Base-by-base conservation (phyloP, 2,329 filamentous ascomycete species). In the Hypomyces rosellus region DNA sequence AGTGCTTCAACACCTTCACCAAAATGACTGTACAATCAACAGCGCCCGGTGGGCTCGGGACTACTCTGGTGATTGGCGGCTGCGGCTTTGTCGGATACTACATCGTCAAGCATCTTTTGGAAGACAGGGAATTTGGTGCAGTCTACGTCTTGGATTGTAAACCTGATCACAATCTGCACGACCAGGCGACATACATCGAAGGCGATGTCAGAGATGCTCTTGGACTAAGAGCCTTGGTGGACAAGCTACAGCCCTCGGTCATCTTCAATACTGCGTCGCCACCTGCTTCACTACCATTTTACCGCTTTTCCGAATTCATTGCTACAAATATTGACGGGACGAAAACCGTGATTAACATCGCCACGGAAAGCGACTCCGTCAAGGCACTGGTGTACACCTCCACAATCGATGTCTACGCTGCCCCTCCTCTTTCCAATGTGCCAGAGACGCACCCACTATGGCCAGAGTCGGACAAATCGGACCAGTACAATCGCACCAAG, bases 191-290 rank as follows among this genome's bases (percentile, higher is more conserved):
- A 1, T 70, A 69, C 46, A 16, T 56, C 38, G 22, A 50, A 2
- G 62, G 61, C 4, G 57, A 59, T 34, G 61, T 70, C 45, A 51
- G 60, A 2, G 59, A 64, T 14, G 18, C 6, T 5, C 42, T 44
- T 7, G 7, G 40, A 0, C 11, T 59, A 8, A 33, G 40, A 1
- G n/a, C 41, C 0, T n/a, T 67, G 1, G 43, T 69, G 1, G 37
- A 53, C 5, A 41, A 55, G 1, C 51, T 62, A 5, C 51, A 53
- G 11, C 66, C 67, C 1, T 50, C 41, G 8, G 61, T 63, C 22
- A 55, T 70, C 39, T 63, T 69, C 40, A 65, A 70, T 48, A 53
- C 55, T 1, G 64, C 64, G 0, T 66, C 66, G 18, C 65, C 66
- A 2, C 55, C 54, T 6, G 59, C 59, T 6, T 52, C 53, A 1